A percentile compares a stretch with the other conserved stretches of the same genome.
Conservation (phyloP, 2,329 filamentous ascomycete species). For the Fusarium veterinarium region DNA sequence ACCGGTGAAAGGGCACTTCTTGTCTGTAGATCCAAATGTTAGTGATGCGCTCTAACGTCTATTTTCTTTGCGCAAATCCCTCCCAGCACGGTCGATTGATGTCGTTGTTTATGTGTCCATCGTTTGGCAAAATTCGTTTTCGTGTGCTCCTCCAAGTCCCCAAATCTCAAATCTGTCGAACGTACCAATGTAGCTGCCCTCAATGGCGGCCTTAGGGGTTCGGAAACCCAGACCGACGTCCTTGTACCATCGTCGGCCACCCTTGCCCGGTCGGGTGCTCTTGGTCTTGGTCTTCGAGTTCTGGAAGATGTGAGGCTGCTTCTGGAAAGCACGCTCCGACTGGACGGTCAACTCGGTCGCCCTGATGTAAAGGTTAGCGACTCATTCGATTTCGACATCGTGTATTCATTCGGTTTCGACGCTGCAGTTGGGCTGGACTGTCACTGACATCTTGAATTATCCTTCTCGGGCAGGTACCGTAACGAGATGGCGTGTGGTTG, state of each 20-base stretch:
- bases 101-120: background rate
- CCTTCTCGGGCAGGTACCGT: conserved; percentile 55
- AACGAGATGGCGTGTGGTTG: conserved; percentile 52
- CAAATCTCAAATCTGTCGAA: conserved; percentile 49
- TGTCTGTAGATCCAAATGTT: conserved; percentile 73
- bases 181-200: conserved; percentile 99
- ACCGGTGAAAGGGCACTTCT: conserved; percentile 99
- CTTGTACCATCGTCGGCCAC: conserved; percentile 96
- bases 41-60: conserved; percentile 31
- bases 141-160: conserved; percentile 8
- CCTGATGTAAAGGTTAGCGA: conserved; percentile 68
- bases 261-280: conserved; percentile 88
- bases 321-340: conserved; percentile 99
- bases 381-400: conserved; percentile 35
- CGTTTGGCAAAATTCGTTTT: background rate
- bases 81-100: background rate
- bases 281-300: conserved; percentile 94
- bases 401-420: conserved; percentile 28
- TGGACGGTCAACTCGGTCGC: conserved; percentile 99
- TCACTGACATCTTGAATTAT: conserved; percentile 59
- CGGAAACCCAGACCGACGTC: conserved; percentile 99
- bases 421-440: background rate
- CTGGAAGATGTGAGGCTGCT: conserved; percentile 99
- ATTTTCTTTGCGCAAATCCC: background rate
- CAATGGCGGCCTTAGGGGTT: conserved; percentile 98